Conservation (phyloP, 306 rosid genomes). For the Lagenaria siceraria region DNA sequence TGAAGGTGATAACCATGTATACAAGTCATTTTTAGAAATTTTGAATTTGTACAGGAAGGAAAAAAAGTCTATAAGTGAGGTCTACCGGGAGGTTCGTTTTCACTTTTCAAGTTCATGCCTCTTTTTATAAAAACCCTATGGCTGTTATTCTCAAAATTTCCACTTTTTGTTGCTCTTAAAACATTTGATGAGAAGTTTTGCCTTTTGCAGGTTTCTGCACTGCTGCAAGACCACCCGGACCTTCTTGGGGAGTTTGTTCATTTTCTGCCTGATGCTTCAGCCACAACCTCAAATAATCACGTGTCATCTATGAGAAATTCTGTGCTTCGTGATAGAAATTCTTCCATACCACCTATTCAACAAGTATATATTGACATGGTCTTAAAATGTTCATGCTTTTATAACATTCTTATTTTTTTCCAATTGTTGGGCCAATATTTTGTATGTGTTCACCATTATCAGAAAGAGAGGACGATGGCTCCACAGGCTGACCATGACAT, state of each 20-base stretch:
- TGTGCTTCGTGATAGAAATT: conserved; percentile 62
- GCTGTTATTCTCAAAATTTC: background rate
- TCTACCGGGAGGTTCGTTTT: conserved; percentile 63
- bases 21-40: conserved; percentile 90
- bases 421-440: conserved; percentile 6
- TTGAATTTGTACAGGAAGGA: conserved; percentile 96
- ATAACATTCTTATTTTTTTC: conserved; percentile 4
- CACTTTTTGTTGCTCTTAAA: background rate
- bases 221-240: conserved; percentile 68
- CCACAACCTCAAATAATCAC: conserved; percentile 51
- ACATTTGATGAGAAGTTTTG: background rate
- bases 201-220: conserved; percentile 54
- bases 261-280: conserved; percentile 80
- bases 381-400: background rate
- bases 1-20: conserved; percentile 72
- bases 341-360: conserved; percentile 46
- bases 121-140: background rate
- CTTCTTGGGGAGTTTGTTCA: conserved; percentile 83
- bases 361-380: conserved; percentile 50
- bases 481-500: conserved; percentile 54
- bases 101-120: background rate
- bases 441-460: conserved; percentile 41
- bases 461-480: conserved; percentile 47
- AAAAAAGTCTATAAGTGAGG: conserved; percentile 84
- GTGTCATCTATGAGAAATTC: conserved; percentile 39